Percentiles rank a stretch among this genome's conserved stretches.
phyloP scores from a whole-genome alignment of 169 alveolate species.

The Besnoitia besnoiti region DNA sequence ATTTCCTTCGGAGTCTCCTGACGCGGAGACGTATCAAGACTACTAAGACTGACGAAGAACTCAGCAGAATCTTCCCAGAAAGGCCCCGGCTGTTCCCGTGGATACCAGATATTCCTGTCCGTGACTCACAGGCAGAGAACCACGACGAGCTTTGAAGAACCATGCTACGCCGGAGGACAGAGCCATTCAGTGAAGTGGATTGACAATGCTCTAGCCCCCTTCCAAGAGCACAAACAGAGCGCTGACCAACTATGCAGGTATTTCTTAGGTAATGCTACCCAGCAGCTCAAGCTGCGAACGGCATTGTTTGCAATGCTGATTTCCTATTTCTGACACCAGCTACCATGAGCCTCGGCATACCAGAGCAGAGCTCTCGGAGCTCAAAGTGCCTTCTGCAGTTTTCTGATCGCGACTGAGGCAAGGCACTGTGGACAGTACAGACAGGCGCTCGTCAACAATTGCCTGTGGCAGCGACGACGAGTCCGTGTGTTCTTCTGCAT shows the following conservation, averaged over 20 bases:
- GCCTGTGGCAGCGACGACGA: neutral
- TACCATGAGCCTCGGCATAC: too few relatives aligned
- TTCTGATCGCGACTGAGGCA: too few relatives aligned
- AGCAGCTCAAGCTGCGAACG: neutral
- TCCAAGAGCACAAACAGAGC: too few relatives aligned
- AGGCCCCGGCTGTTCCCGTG: constrained; percentile 17
- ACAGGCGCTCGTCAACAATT: neutral
- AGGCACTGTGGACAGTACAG: too few relatives aligned
- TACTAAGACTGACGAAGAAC: neutral
- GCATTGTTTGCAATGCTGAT: neutral
- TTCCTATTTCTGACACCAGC: too few relatives aligned
- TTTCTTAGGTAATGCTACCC: neutral
- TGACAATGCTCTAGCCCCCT: too few relatives aligned
- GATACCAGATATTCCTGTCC: neutral
- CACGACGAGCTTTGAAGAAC: constrained; percentile 15
- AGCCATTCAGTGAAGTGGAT: too few relatives aligned
- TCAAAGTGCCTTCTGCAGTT: too few relatives aligned
- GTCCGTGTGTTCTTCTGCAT: too few relatives aligned
- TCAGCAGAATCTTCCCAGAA: neutral
- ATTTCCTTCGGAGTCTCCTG: constrained; percentile 29
- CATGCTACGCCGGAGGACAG: too few relatives aligned
- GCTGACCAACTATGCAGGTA: neutral
- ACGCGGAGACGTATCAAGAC: neutral
- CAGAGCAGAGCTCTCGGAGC: too few relatives aligned
- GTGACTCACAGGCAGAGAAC: neutral